Base-by-base conservation (phyloP, 2,329 filamentous ascomycete genomes). In the Aspergillus oerlinghausenensis region DNA sequence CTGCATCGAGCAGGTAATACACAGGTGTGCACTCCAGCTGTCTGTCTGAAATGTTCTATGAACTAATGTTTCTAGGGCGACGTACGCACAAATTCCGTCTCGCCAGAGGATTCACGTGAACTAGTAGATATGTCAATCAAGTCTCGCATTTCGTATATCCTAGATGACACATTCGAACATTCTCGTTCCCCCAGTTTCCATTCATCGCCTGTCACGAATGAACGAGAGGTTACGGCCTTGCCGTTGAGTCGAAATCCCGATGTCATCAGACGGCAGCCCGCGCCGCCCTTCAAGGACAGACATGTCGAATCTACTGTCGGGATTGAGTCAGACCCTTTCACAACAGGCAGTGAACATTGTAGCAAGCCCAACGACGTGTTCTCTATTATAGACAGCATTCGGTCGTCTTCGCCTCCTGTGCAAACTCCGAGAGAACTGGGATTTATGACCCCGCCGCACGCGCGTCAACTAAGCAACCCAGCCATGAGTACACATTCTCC, bases 281-380 rank as follows among this genome's bases (percentile, higher is more conserved):
- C 29, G 25, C 58, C 75, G 71, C 51, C 71, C 73, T 11, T 83
- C 80, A 49, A 78, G 81, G 82, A 89, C 84, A 80, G 49, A 77
- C 81, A 21, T 82, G 82, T 56, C 28, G 82, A 89, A 47, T 94
- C 94, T 66, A 84, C 87, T 2, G 76, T 84, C 0, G 87, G 93
- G 49, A 81, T 83, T 29, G 84, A 85, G 11, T 84, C 86, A 0
- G 78, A 80, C 0, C 75, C 81, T 3, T 74, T 79, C 4, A 72
- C 75, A 14, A 74, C 71, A 0, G 69, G 70, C 21, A 63, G 68
- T 3, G 86, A 90, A 55, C 90, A 88, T 0, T 90, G 94, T 64
- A 74, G 86, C 51, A 90, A 95, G 68, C 81, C 81, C 49, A 73
- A 73, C 8, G 85, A 88, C 60, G 83, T 82, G 25, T 82, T 84